Conservation (phyloP, 78 protist genomes). For the Cavenderia fasciculata region DNA sequence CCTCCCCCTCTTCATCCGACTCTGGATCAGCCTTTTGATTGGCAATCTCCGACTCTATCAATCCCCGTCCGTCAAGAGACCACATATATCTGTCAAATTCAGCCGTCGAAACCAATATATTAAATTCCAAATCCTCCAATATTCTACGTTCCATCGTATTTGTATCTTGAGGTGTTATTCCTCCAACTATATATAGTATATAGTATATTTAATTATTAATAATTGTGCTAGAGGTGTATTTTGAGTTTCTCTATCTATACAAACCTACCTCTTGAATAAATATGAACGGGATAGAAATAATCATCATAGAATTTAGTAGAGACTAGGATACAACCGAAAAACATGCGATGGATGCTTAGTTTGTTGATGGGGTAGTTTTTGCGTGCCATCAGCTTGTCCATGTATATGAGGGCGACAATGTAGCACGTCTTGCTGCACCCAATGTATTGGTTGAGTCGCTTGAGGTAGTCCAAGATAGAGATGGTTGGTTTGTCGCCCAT, state of each 20-base stretch:
- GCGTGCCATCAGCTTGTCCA: slow-evolving; percentile 13
- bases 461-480: slow-evolving; percentile 15
- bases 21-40: slow-evolving; percentile 40
- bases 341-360: slow-evolving; percentile 39
- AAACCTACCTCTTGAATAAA: slow-evolving; percentile 42
- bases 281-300: slow-evolving; percentile 30
- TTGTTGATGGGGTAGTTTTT: slow-evolving; percentile 4
- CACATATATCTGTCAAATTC: slow-evolving; percentile 11
- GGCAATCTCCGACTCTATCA: background rate
- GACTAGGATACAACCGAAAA: slow-evolving; percentile 29
- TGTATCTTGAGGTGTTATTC: slow-evolving; percentile 22
- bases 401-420: slow-evolving; percentile 32
- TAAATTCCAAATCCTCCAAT: slow-evolving; percentile 34
- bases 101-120: background rate
- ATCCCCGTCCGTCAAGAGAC: slow-evolving; percentile 33
- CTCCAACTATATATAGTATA: slow-evolving; percentile 31
- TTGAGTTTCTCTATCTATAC: background rate
- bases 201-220: background rate
- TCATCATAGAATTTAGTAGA: slow-evolving; percentile 64
- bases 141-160: slow-evolving; percentile 30
- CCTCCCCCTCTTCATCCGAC: background rate
- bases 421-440: slow-evolving; percentile 67
- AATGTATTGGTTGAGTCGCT: slow-evolving; percentile 17
- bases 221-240: too few relatives aligned
- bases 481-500: slow-evolving; percentile 47